Evolutionary conservation across 192 early-diverging fungal species (phyloP), one percentile per base, ranked within the genome.

Genomic region (Podila epigama): DNA sequence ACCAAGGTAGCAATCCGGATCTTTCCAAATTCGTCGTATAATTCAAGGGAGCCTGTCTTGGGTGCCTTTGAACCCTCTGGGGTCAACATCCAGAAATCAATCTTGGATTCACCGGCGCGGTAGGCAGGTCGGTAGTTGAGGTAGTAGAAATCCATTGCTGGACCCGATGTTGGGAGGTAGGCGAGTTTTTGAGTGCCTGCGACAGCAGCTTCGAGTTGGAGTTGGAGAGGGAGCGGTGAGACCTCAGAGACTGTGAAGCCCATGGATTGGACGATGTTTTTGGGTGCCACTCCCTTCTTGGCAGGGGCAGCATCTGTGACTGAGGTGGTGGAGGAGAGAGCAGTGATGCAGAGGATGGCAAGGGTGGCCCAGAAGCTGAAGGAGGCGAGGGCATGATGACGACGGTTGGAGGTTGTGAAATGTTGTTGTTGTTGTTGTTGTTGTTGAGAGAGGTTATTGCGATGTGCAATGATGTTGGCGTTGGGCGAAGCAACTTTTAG

Each of bases 11-110:
- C 72, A 34, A 68, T 35, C 7, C 41, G 52, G 36, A 75, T 37
- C 60, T 58, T 67, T 4, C 60, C 60, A 39, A 41, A 75, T 36
- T 75, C 72, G 39, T 75, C 72, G 29, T 41, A 67, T 35, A 75
- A 8, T 28, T 75, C 72, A 51, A 75, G 35, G 0, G 72, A 75
- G 2, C 42, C 64, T 0, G 72, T 58, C 29, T 51, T 48, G 48
- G 72, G 72, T 20, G 65, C 34, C 0, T n/a, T 16, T 1, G 52
- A 25, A 0, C 72, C 72, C 50, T 68, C 16, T 0, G 72, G 59
- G 29, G 51, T 68, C 65, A 75, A 27, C 72, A 67, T 75, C 65
- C 72, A 75, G 29, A 75, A 75, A 51, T 75, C 72, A 27, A 75
- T 57, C 13, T 35, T 36, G 16, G 41, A 51, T 12, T 60, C 53